These are phyloP conservation scores for Barbatosphaeria neglecta DNA, from an alignment of 495 filamentous ascomycete species.

Conservation along the genomic window DNA sequence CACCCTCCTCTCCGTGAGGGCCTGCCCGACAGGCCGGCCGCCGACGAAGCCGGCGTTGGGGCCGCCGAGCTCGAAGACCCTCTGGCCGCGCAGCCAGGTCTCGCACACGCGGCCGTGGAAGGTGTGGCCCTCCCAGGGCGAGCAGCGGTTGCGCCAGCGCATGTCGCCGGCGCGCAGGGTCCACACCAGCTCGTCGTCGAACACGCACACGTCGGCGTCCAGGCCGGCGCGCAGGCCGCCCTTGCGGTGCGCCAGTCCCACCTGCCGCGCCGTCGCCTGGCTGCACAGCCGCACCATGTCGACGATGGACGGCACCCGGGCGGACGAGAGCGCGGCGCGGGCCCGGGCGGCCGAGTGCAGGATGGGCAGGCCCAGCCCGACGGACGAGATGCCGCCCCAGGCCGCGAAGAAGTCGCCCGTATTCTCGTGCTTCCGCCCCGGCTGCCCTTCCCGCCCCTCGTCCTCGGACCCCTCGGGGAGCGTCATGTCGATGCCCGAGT, in stretches of 20 bases:
- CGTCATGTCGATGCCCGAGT: constrained; percentile 37
- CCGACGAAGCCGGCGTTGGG: constrained; percentile 26
- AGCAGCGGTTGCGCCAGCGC: constrained; percentile 93
- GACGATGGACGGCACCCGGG: constrained; percentile 40
- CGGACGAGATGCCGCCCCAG: constrained; percentile 92
- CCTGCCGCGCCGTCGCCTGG: constrained; percentile 79
- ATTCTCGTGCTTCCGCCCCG: background rate
- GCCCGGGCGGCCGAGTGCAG: constrained; percentile 67
- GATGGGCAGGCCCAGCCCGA: constrained; percentile 84
- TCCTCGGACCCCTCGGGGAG: constrained; percentile 8
- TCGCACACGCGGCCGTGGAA: constrained; percentile 74
- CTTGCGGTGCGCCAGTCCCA: constrained; percentile 74
- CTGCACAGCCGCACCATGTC: constrained; percentile 80
- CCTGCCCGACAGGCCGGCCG: constrained; percentile 24
- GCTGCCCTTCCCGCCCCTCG: constrained; percentile 1
- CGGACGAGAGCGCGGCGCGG: constrained; percentile 37
- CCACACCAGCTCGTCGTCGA: constrained; percentile 75
- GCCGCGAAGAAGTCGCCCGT: constrained; percentile 85
- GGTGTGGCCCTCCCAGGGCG: constrained; percentile 76
- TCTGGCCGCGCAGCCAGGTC: constrained; percentile 78
- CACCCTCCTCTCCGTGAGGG: constrained; percentile 31
- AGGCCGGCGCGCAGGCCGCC: constrained; percentile 73
- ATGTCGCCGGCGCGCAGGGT: constrained; percentile 52
- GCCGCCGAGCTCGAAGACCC: constrained; percentile 50
- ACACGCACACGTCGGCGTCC: constrained; percentile 87